These are phyloP conservation scores for Acidomyces sp. DNA, from an alignment of 495 filamentous ascomycete species.

Conservation along the genomic window DNA sequence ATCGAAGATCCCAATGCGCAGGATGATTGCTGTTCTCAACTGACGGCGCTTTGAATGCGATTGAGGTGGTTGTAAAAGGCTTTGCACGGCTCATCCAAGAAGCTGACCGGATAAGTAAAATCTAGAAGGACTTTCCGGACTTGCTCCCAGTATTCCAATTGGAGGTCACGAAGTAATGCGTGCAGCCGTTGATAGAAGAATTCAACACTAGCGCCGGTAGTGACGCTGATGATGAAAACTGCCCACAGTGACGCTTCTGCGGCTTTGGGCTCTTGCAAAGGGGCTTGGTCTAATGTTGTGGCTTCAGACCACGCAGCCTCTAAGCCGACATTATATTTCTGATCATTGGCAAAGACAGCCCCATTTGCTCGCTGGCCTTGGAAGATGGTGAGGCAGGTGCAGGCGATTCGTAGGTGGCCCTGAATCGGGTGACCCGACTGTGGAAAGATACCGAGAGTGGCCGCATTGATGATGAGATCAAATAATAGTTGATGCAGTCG, in stretches of 20 bases:
- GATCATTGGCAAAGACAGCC: slow-evolving; percentile 11
- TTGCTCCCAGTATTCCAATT: slow-evolving; percentile 15
- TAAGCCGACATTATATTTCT: slow-evolving; percentile 14
- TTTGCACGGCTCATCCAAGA: slow-evolving; percentile 20
- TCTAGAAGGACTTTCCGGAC: slow-evolving; percentile 15
- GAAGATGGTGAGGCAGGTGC: slow-evolving; percentile 18
- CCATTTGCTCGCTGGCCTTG: slow-evolving; percentile 18
- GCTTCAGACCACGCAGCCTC: slow-evolving; percentile 20
- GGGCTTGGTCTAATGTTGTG: slow-evolving; percentile 11
- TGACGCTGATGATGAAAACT: slow-evolving; percentile 19
- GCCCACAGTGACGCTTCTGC: slow-evolving; percentile 19
- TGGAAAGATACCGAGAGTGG: not conserved
- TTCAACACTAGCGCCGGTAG: slow-evolving; percentile 10
- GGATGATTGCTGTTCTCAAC: too few relatives aligned
- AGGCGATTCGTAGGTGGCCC: slow-evolving; percentile 15
- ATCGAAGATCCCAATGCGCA: too few relatives aligned
- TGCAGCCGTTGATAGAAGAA: slow-evolving; percentile 14
- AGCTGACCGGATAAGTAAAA: slow-evolving; percentile 21
- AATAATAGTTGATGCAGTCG: slow-evolving; percentile 17
- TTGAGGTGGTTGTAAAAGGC: slow-evolving; percentile 10
- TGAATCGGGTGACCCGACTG: slow-evolving; percentile 13
- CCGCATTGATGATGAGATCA: slow-evolving; percentile 12
- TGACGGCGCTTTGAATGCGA: not conserved
- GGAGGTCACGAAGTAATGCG: slow-evolving; percentile 10
- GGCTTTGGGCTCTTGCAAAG: slow-evolving; percentile 14